phyloP scores from a whole-genome alignment of 495 filamentous ascomycete genomes.

The Talaromyces adpressus region DNA sequence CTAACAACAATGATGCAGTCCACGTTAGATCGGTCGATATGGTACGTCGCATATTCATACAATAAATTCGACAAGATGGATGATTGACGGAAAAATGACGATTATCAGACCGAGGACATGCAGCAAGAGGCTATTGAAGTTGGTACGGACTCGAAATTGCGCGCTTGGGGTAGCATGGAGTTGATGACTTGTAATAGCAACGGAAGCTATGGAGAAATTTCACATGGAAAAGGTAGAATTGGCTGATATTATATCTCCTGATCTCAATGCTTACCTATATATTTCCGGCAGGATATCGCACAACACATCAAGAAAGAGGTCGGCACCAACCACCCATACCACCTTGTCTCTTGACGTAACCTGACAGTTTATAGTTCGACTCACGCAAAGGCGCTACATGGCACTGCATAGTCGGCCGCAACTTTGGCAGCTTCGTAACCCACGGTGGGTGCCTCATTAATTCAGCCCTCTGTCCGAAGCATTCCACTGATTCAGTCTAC shows the following conservation, averaged over 20 bases:
- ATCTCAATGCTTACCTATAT: constrained; percentile 17
- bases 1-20: constrained; percentile 42
- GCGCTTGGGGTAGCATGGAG: constrained; percentile 7
- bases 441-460: constrained; percentile 60
- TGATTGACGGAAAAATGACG: neutral
- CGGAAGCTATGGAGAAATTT: constrained; percentile 87
- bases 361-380: constrained; percentile 61
- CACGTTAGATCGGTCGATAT: constrained; percentile 97
- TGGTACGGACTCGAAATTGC: constrained; percentile 52
- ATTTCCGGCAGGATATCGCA: constrained; percentile 68
- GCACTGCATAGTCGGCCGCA: constrained; percentile 98
- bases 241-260: neutral
- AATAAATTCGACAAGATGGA: neutral
- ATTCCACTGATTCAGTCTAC: neutral
- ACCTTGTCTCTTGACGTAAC: neutral
- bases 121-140: constrained; percentile 89
- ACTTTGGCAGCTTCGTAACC: constrained; percentile 98
- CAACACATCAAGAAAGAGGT: constrained; percentile 97
- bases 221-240: constrained; percentile 78
- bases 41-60: constrained; percentile 47
- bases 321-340: constrained; percentile 15
- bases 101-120: constrained; percentile 86
- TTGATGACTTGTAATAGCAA: constrained; percentile 50
- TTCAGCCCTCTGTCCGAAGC: neutral
- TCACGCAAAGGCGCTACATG: constrained; percentile 87